A percentile compares a stretch with the other conserved stretches of the same genome.
phyloP scores from a whole-genome alignment of 2,329 filamentous ascomycete species.

The Colletotrichum sp. region DNA sequence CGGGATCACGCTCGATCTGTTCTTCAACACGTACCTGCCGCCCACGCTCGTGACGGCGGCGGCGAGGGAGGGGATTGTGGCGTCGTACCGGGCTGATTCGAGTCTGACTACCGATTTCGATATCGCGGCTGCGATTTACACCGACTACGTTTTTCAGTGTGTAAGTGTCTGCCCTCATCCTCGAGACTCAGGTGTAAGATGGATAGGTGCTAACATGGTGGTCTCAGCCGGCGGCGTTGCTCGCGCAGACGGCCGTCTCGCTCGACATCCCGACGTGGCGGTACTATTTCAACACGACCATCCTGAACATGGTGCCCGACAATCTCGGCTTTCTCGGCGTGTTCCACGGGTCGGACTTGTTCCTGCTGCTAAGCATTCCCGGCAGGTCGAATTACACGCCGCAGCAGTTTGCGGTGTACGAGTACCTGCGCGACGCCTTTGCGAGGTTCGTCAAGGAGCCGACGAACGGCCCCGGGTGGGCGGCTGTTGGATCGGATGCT shows the following conservation, averaged over 20 bases:
- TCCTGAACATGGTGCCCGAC: conserved; percentile 20
- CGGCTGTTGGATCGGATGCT: conserved; percentile 24
- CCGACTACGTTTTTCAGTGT: conserved; percentile 30
- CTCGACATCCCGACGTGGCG: conserved; percentile 27
- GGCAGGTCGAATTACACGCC: conserved; percentile 21
- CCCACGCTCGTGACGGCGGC: neutral
- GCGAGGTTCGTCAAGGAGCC: conserved; percentile 29
- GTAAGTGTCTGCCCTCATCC: conserved; percentile 20
- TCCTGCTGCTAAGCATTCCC: conserved; percentile 25
- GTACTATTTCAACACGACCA: conserved; percentile 29
- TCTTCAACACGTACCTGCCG: conserved; percentile 23
- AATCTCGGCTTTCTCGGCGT: conserved; percentile 27
- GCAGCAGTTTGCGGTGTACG: conserved; percentile 25
- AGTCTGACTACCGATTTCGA: conserved; percentile 26
- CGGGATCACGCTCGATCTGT: conserved; percentile 24
- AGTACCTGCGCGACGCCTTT: conserved; percentile 25
- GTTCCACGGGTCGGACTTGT: conserved; percentile 29
- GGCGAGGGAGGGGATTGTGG: conserved; percentile 13
- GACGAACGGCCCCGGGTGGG: conserved; percentile 27
- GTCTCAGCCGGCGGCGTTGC: conserved; percentile 25
- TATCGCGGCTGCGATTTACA: conserved; percentile 28
- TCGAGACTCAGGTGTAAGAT: neutral
- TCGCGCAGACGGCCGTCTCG: conserved; percentile 24
- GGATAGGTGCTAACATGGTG: neutral
- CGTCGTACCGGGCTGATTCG: conserved; percentile 19